These are phyloP conservation scores for Theobroma grandiflorum DNA, from an alignment of 441 rosid species.

Conservation along the genomic window DNA sequence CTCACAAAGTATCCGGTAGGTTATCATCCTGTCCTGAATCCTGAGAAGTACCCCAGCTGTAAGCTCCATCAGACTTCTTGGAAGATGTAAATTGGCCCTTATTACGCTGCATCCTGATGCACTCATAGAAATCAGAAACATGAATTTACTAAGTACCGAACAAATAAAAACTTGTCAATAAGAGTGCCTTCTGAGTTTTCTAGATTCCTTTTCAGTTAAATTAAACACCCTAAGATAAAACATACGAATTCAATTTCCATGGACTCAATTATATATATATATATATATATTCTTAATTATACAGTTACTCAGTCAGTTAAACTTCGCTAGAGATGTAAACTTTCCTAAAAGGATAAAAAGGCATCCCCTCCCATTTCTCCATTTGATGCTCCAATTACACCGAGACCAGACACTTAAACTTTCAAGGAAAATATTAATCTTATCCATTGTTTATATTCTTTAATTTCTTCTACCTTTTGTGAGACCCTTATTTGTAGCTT, in stretches of 20 bases:
- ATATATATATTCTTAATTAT: neutral
- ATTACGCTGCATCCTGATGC: slow-evolving; percentile 90
- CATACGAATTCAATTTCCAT: neutral
- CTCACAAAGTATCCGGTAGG: slow-evolving; percentile 76
- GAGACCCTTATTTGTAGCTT: neutral
- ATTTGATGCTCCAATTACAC: neutral
- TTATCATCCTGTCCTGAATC: slow-evolving; percentile 78
- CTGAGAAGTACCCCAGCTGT: slow-evolving; percentile 62
- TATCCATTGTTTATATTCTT: neutral
- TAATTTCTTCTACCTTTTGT: neutral
- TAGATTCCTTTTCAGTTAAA: neutral
- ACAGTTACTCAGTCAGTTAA: neutral
- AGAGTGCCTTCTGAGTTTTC: neutral
- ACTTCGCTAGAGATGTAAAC: neutral
- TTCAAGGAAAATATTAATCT: slow-evolving; percentile 8
- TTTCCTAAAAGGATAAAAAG: slow-evolving; percentile 3
- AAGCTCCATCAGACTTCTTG: slow-evolving; percentile 75
- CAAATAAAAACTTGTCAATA: neutral
- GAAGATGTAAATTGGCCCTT: slow-evolving; percentile 96
- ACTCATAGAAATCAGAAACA: slow-evolving; percentile 32
- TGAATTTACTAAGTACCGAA: neutral
- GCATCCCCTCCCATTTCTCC: neutral
- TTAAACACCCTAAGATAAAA: neutral
- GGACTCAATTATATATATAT: neutral
- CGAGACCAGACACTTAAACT: slow-evolving; percentile 6